Evolutionary conservation across 176 grass and related monocot species (phyloP).

Genomic region (Carex pumila): DNA sequence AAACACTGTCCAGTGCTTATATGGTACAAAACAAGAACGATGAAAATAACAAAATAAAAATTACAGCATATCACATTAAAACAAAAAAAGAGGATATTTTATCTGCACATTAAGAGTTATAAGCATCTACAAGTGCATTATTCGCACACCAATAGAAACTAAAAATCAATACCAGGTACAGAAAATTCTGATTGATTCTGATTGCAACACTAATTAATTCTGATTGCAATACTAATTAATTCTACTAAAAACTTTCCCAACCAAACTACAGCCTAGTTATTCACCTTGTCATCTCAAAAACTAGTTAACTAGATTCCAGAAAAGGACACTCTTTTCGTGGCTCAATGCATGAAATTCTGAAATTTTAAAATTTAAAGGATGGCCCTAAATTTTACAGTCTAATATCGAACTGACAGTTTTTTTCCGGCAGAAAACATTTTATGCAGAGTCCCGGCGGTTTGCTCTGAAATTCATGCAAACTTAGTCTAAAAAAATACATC

Average conservation of each 20-base stretch:
- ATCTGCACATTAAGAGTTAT: neutral
- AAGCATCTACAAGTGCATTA: neutral
- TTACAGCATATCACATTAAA: neutral
- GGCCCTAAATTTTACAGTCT: too few species aligned
- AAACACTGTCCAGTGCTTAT: neutral
- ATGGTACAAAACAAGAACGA: neutral
- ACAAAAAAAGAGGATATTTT: neutral
- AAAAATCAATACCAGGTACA: neutral
- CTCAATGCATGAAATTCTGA: neutral
- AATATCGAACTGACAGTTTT: too few species aligned
- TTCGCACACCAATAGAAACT: neutral
- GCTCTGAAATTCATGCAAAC: too few species aligned
- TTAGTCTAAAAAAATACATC: neutral
- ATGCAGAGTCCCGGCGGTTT: too few species aligned
- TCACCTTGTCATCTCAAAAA: neutral
- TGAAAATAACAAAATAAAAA: neutral
- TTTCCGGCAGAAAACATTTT: neutral
- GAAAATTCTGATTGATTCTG: neutral
- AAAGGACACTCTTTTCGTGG: neutral
- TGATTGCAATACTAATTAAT: too few species aligned
- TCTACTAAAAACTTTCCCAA: too few species aligned
- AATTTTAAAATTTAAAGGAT: neutral
- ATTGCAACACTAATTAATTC: too few species aligned
- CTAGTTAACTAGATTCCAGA: neutral
- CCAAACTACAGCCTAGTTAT: neutral